Evolutionary conservation across 306 rosid species (phyloP), one percentile per base, ranked within the genome.

Genomic region (Quercus dentata): DNA sequence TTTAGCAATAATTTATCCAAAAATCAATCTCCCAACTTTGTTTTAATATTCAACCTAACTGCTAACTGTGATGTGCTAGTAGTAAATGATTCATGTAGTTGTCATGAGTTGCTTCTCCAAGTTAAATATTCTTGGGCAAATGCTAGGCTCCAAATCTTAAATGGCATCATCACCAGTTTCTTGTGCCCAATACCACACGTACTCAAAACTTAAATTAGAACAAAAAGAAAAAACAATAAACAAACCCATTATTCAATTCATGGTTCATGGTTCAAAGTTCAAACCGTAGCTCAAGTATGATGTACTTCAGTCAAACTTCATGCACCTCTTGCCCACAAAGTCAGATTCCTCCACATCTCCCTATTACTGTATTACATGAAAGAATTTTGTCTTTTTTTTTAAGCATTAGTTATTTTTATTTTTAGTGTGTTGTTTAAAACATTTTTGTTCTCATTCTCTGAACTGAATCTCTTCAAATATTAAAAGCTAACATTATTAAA

Each of bases 381-480:
- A 33, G 91, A 86, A 86, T 83, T 80, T 82, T 83, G 84, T 73
- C 67, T 14, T 17, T 61, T 13, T 44, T 73, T 79, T 65, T 33
- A 19, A 46, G 33, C 38, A 28, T 44, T 18, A 28, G 8, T 10
- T 58, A 81, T 83, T 41, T 85, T 76, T 80, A 87, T 33, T 69
- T 41, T 41, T 41, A 8, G 46, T 41, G 46, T 8, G 46, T 41
- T 41, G 46, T 41, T 41, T 41, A 74, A 77, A 20, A 52, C 13
- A 80, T 78, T 85, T 88, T 84, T 85, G 88, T 86, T 87, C 76
- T 84, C 86, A 86, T 92, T 88, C 94, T 3, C 54, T 49, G 54
- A 49, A 3, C 54, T 49, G 54, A 49, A 49, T 49, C 54, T 79
- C 83, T 80, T 73, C 87, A 87, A 88, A 76, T 81, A 78, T 25